A percentile compares a stretch with the other conserved stretches of the same genome.
These are phyloP conservation scores for Pseudoturritis turrita DNA, from an alignment of 345 rosid species.

Conservation along the genomic window DNA sequence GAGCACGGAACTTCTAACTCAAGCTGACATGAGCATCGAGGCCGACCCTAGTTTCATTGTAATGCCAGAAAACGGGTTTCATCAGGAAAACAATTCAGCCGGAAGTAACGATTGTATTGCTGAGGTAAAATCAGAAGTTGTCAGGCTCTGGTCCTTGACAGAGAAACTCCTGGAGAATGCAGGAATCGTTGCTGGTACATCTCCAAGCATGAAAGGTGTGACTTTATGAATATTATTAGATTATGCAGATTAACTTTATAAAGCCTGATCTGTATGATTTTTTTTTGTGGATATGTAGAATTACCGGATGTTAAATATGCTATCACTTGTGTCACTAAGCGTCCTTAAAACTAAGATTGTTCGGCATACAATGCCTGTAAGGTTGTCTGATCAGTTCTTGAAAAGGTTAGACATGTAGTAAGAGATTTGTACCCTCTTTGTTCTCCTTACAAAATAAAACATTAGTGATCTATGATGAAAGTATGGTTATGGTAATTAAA, in stretches of 20 bases:
- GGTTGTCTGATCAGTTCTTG: not conserved
- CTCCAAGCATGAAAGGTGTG: constrained; percentile 13
- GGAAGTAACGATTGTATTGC: constrained; percentile 37
- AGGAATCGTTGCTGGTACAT: constrained; percentile 38
- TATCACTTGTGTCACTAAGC: not conserved
- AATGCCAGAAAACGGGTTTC: constrained; percentile 7
- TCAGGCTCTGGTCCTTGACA: constrained; percentile 53
- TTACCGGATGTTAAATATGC: not conserved
- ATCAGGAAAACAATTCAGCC: constrained; percentile 11
- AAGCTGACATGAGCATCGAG: constrained; percentile 45
- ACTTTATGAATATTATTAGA: constrained; percentile 10
- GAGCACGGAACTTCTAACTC: constrained; percentile 55
- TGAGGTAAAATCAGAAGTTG: constrained; percentile 50
- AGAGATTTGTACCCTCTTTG: not conserved
- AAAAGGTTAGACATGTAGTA: not conserved
- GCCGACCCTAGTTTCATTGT: constrained; percentile 21
- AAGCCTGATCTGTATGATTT: constrained; percentile 11
- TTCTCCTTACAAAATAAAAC: not conserved
- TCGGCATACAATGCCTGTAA: not conserved
- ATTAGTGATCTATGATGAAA: not conserved
- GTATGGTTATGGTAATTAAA: not conserved
- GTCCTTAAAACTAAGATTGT: not conserved
- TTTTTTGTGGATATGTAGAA: constrained; percentile 19
- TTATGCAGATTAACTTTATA: constrained; percentile 14
- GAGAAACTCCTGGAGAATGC: constrained; percentile 67